A percentile compares a stretch with the other conserved stretches of the same genome.
Conservation (phyloP, 108 stramenopile species). For the Pseudonitzschia multiseries region DNA sequence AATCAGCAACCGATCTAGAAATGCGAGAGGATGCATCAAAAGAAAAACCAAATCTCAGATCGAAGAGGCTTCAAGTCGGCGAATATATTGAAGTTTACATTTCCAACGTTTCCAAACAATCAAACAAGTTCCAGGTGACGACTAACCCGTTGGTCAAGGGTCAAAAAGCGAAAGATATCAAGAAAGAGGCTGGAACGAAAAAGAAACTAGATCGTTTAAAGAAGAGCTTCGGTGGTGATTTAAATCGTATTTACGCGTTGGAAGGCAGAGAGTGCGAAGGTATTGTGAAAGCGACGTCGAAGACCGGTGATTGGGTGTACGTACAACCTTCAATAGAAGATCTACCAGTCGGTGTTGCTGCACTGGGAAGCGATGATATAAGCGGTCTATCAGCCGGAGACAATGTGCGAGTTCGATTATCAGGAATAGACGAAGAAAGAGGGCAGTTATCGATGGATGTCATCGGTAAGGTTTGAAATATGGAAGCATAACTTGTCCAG, state of each 20-base stretch:
- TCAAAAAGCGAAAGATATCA: slow-evolving; percentile 59
- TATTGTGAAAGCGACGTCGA: slow-evolving; percentile 72
- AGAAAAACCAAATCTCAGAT: not conserved
- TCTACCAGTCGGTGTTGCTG: slow-evolving; percentile 74
- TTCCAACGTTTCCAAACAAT: slow-evolving; percentile 70
- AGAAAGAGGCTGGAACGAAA: slow-evolving; percentile 43
- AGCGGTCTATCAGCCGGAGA: slow-evolving; percentile 50
- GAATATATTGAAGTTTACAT: slow-evolving; percentile 73
- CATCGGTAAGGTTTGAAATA: slow-evolving; percentile 1
- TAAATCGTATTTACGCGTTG: slow-evolving; percentile 37
- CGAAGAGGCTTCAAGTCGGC: slow-evolving; percentile 42
- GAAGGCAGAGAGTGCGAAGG: slow-evolving; percentile 65
- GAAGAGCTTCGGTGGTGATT: slow-evolving; percentile 44
- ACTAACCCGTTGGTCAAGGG: slow-evolving; percentile 54
- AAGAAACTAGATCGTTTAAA: slow-evolving; percentile 47
- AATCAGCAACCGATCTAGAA: not conserved
- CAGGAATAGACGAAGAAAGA: slow-evolving; percentile 74
- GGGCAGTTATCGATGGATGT: slow-evolving; percentile 77
- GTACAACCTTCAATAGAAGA: slow-evolving; percentile 64
- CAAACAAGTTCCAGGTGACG: slow-evolving; percentile 70
- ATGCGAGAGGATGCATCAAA: not conserved
- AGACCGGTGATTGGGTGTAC: slow-evolving; percentile 77
- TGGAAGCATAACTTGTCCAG: not conserved
- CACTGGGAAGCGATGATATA: slow-evolving; percentile 9
- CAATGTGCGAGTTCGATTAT: slow-evolving; percentile 60